A percentile compares a stretch with the other conserved stretches of the same genome.
Conservation (phyloP, 2,329 filamentous ascomycete genomes). For the Colletotrichum viniferum region DNA sequence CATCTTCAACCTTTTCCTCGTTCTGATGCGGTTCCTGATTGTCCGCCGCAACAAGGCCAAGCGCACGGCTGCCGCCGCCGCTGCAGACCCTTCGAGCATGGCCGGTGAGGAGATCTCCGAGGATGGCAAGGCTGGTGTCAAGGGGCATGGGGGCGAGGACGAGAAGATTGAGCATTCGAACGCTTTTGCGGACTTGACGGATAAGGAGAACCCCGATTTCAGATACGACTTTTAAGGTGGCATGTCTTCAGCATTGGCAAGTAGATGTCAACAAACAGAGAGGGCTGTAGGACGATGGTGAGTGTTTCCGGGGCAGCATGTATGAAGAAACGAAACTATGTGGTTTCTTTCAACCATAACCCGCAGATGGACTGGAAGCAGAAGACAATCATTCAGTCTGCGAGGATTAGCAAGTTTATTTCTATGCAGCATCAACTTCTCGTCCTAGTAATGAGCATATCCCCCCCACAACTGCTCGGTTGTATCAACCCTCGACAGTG, state of each 20-base stretch:
- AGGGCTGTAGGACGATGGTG: neutral
- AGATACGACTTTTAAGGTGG: slow-evolving; percentile 10
- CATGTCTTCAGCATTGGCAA: neutral
- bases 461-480: neutral
- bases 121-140: neutral
- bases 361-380: neutral
- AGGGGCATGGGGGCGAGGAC: neutral
- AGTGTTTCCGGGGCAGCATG: neutral
- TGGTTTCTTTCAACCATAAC: neutral
- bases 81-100: neutral
- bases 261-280: neutral
- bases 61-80: slow-evolving; percentile 3
- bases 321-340: neutral
- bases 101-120: neutral
- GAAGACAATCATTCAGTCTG: neutral
- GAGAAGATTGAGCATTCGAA: slow-evolving; percentile 22
- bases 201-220: slow-evolving; percentile 25
- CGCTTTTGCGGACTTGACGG: slow-evolving; percentile 24
- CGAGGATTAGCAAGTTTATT: neutral
- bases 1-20: slow-evolving; percentile 33
- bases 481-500: neutral
- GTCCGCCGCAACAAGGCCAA: slow-evolving; percentile 25
- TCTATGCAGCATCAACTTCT: neutral
- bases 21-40: slow-evolving; percentile 27
- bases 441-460: neutral